Evolutionary conservation across 352 stramenopile genomes (phyloP), one percentile per base, ranked within the genome.

Genomic region (Globisporangium barbulae): DNA sequence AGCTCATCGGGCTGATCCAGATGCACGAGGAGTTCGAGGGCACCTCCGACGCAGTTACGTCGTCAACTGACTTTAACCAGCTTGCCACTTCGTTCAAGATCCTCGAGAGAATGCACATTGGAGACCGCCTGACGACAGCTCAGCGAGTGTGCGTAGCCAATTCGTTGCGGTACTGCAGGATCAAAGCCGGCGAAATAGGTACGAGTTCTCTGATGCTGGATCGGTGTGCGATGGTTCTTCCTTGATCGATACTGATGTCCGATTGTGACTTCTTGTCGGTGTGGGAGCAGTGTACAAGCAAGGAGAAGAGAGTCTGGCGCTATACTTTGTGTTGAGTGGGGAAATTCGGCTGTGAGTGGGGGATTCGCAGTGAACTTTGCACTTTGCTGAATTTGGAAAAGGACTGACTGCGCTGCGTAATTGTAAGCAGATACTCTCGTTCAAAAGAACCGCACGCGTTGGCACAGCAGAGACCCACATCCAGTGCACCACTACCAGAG

Each of bases 271-370:
- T 15, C 8, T 30, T 52, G 15, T 53, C 19, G 21, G 6, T 59
- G 17, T 30, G 7, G 19, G 5, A 17, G 7, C 39, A 81, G 71
- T 81, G 8, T 81, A 68, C 42, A 69, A 52, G 19, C 70, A 81
- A 63, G 71, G 66, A 28, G 68, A 81, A 42, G 55, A 60, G 1
- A 54, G 62, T 48, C 37, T 63, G 47, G 68, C 70, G 13, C 64
- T 76, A 6, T 81, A 78, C 57, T 68, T 73, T 30, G 58, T 81
- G 2, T 19, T 81, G 5, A 66, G 66, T n/a, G 73, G 71, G 44
- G 70, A 55, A 28, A 64, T 81, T 21, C 63, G 59, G 8, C 50
- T 81, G 71, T 81, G 42, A 65, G 68, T 72, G 28, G 17, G 19
- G 28, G 19, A 4, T 19, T 10, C 3, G 28, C 25, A 5, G 3